These are phyloP conservation scores for Pseudocercospora eumusae DNA, from an alignment of 2,329 filamentous ascomycete species.

Conservation along the genomic window DNA sequence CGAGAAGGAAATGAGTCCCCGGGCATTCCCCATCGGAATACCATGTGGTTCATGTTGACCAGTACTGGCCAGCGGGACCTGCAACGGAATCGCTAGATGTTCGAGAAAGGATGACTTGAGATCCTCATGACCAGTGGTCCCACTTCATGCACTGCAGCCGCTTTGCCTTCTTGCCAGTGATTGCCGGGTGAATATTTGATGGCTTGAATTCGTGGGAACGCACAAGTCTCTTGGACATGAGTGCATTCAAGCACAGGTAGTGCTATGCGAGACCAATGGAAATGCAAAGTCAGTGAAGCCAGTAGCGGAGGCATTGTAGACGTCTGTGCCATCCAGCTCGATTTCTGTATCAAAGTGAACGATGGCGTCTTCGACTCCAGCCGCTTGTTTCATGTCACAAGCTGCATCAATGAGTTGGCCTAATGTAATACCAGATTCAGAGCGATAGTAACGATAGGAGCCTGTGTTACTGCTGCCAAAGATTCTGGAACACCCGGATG, in stretches of 20 bases:
- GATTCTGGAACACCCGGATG: conserved; percentile 18
- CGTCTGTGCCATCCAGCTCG: conserved; percentile 4
- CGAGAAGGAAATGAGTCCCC: background rate
- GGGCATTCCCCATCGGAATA: background rate
- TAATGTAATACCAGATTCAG: conserved; percentile 12
- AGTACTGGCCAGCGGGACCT: no score
- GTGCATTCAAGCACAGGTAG: no score
- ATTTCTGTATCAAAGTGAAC: conserved; percentile 21
- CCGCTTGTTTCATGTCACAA: conserved; percentile 15
- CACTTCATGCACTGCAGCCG: no score
- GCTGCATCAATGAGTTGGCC: conserved; percentile 17
- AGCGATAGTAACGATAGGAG: conserved; percentile 14
- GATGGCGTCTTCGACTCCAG: conserved; percentile 16
- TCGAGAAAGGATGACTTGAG: no score
- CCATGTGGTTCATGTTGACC: background rate
- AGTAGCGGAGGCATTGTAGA: background rate
- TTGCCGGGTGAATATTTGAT: no score
- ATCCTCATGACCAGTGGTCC: no score
- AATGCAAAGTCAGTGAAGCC: background rate
- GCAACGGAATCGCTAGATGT: no score
- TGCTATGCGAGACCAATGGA: no score
- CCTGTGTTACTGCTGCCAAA: conserved; percentile 18
- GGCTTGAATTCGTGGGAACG: no score
- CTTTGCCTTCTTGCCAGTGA: no score
- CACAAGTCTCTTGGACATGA: no score